These are phyloP conservation scores for Akanthomyces uredinophilus DNA, from an alignment of 2,329 filamentous ascomycete species.

Conservation along the genomic window DNA sequence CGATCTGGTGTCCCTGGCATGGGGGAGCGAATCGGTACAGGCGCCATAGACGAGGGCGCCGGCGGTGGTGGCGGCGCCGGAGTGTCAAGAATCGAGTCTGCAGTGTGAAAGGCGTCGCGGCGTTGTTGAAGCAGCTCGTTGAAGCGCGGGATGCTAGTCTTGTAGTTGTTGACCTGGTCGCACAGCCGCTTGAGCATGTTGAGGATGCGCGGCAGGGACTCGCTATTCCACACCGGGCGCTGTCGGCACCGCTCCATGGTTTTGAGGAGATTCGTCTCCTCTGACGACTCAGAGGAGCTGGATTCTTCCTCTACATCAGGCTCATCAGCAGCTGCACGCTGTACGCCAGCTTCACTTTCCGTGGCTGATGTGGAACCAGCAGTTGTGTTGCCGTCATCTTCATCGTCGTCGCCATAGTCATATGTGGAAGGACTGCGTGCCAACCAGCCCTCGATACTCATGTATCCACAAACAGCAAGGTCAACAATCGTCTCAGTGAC, in stretches of 20 bases:
- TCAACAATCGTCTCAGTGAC: conserved; percentile 80
- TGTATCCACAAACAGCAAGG: conserved; percentile 76
- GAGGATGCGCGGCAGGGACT: conserved; percentile 50
- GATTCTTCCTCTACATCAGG: not conserved
- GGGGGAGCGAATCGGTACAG: conserved; percentile 25
- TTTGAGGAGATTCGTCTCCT: conserved; percentile 35
- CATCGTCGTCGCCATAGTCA: conserved; percentile 46
- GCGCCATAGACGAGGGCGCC: not conserved
- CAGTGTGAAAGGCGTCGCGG: conserved; percentile 59
- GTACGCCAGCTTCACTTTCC: not conserved
- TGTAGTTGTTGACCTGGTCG: conserved; percentile 42
- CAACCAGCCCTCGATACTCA: conserved; percentile 87
- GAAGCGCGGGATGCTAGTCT: conserved; percentile 59
- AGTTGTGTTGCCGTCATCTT: conserved; percentile 27
- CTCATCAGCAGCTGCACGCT: not conserved
- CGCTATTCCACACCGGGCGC: conserved; percentile 48
- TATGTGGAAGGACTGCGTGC: conserved; percentile 66
- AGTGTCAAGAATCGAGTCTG: conserved; percentile 43
- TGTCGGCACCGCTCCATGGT: conserved; percentile 47
- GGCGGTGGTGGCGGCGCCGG: conserved; percentile 19
- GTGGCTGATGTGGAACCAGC: conserved; percentile 7
- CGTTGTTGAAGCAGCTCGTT: conserved; percentile 64
- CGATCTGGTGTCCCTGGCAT: conserved; percentile 36
- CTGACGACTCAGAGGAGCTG: not conserved
- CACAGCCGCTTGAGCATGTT: conserved; percentile 54